Conservation (phyloP, 2,329 filamentous ascomycete species). For the Monosporascus sp. region DNA sequence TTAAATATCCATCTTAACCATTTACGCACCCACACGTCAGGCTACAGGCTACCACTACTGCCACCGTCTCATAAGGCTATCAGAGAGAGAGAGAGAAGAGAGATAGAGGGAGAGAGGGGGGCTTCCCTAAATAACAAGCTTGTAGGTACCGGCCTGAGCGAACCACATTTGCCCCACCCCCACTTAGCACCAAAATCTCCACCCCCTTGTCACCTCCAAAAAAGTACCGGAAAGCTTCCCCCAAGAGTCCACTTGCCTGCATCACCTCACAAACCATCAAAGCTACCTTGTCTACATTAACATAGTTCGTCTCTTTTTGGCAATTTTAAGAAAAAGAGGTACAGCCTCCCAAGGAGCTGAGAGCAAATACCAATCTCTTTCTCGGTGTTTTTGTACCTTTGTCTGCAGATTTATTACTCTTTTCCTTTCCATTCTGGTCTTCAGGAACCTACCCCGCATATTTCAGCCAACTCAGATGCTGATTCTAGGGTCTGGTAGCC, state of each 20-base stretch:
- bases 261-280: not conserved
- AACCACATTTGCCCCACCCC: not conserved
- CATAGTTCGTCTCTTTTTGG: not conserved
- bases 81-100: too few relatives aligned
- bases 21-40: too few relatives aligned
- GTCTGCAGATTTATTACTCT: slow-evolving; percentile 11
- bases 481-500: slow-evolving; percentile 41
- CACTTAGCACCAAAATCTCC: not conserved
- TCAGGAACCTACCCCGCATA: slow-evolving; percentile 13
- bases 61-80: too few relatives aligned
- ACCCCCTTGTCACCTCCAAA: not conserved
- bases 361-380: not conserved
- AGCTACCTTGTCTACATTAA: not conserved
- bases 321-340: not conserved
- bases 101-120: too few relatives aligned
- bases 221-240: not conserved
- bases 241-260: not conserved
- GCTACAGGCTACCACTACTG: too few relatives aligned
- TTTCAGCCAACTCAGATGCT: slow-evolving; percentile 47
- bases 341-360: not conserved
- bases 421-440: slow-evolving; percentile 3
- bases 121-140: too few relatives aligned
- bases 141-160: not conserved
- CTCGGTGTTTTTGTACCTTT: slow-evolving; percentile 8
- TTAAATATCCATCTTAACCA: not conserved